Evolutionary conservation across 306 rosid genomes (phyloP).

Genomic region (Citrullus amarus): DNA sequence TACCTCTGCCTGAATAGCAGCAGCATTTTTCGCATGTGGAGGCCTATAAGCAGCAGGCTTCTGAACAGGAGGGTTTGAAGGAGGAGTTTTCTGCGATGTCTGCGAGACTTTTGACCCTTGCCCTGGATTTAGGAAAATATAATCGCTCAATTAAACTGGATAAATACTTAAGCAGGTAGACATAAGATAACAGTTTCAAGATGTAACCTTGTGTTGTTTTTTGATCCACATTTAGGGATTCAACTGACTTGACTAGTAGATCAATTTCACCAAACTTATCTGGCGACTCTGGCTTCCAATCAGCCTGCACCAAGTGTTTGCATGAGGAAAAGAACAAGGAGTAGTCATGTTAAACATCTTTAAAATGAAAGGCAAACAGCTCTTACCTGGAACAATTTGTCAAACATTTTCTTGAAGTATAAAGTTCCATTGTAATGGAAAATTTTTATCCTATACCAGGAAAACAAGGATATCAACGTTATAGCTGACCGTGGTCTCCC

Average conservation of each 20-base stretch:
- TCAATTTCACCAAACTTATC: slow-evolving; percentile 51
- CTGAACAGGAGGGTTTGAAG: slow-evolving; percentile 40
- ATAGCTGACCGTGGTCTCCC: background rate
- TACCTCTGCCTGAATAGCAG: slow-evolving; percentile 84
- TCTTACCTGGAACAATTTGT: slow-evolving; percentile 82
- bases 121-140: slow-evolving; percentile 29
- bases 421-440: slow-evolving; percentile 73
- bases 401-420: slow-evolving; percentile 84
- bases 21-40: slow-evolving; percentile 78
- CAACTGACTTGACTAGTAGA: slow-evolving; percentile 50
- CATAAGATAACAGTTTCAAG: background rate
- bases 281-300: slow-evolving; percentile 85
- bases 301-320: slow-evolving; percentile 37
- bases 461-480: background rate
- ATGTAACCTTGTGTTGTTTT: slow-evolving; percentile 55
- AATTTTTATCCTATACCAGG: slow-evolving; percentile 54
- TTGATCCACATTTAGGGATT: slow-evolving; percentile 43
- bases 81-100: slow-evolving; percentile 24
- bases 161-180: background rate
- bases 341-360: background rate
- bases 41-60: slow-evolving; percentile 93
- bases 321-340: background rate
- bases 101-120: slow-evolving; percentile 43
- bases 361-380: slow-evolving; percentile 11
- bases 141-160: slow-evolving; percentile 15